Conservation (phyloP, 2,329 filamentous ascomycete species). For the Claviceps purpurea region DNA sequence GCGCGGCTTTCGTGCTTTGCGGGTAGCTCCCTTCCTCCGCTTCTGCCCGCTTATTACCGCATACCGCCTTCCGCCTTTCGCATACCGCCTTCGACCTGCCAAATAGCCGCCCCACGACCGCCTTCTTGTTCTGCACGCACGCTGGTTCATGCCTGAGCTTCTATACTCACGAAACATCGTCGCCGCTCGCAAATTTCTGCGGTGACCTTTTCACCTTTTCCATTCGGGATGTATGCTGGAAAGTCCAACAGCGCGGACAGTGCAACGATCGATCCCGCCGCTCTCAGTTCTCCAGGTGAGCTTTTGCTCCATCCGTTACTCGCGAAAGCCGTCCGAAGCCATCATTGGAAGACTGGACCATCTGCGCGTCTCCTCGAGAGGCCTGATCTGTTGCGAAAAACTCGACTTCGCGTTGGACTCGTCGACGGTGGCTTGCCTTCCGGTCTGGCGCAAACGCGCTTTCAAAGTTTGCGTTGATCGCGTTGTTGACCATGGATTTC, state of each 20-base stretch:
- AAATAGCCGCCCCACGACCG: background rate
- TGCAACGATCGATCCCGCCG: slow-evolving; percentile 84
- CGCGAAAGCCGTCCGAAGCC: background rate
- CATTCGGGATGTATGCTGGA: slow-evolving; percentile 24
- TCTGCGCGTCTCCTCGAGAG: background rate
- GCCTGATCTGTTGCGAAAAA: background rate
- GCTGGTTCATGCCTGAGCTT: slow-evolving; percentile 25
- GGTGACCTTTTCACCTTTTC: slow-evolving; percentile 14
- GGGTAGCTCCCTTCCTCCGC: background rate
- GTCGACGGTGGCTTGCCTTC: background rate
- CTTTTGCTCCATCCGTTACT: background rate
- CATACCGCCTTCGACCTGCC: background rate
- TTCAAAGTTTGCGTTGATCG: background rate
- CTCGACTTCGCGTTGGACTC: background rate
- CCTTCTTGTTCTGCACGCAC: slow-evolving; percentile 4
- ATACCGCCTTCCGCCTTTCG: background rate
- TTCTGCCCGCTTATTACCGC: background rate
- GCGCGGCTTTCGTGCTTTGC: background rate
- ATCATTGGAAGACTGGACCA: background rate
- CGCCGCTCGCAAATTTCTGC: slow-evolving; percentile 16
- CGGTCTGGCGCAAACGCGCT: background rate
- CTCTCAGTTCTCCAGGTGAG: slow-evolving; percentile 67
- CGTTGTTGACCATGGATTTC: slow-evolving; percentile 14
- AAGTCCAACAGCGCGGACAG: slow-evolving; percentile 62
- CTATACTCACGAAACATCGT: slow-evolving; percentile 46